Percentiles rank a stretch among this genome's conserved stretches.
These are phyloP conservation scores for Buxus sempervirens DNA, from an alignment of 164 flowering plant genomes.

Conservation along the genomic window DNA sequence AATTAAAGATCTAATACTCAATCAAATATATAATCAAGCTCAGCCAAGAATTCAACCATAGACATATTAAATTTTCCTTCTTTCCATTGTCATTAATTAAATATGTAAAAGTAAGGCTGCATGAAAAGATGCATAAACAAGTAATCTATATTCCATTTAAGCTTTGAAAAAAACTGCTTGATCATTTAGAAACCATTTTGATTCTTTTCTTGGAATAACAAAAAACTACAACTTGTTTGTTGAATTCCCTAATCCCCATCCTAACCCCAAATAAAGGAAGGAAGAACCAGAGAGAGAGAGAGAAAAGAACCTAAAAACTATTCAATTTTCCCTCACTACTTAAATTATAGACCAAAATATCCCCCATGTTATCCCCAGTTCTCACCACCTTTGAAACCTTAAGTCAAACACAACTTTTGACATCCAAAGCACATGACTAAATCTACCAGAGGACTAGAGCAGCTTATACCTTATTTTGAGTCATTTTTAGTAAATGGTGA, in stretches of 20 bases:
- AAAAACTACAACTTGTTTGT: neutral
- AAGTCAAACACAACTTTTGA: constrained; percentile 11
- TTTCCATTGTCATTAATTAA: no score
- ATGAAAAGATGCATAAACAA: no score
- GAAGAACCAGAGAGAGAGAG: no score
- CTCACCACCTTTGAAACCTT: neutral
- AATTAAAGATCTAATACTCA: no score
- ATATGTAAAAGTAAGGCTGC: no score
- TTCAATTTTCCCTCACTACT: neutral
- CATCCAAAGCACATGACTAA: neutral
- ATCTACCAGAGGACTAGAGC: constrained; percentile 18
- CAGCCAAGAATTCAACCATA: no score
- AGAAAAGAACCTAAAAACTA: no score
- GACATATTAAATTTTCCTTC: no score
- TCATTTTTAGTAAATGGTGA: constrained; percentile 34
- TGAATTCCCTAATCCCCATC: neutral
- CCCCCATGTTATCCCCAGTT: neutral
- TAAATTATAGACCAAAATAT: neutral
- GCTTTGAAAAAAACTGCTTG: no score
- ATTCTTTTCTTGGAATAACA: neutral
- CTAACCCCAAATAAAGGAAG: neutral
- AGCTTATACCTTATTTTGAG: constrained; percentile 41
- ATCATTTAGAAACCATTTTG: no score
- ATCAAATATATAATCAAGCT: no score
- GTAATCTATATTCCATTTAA: no score